A percentile compares a stretch with the other conserved stretches of the same genome.
These are phyloP conservation scores for Clitopilus passeckerianus DNA, from an alignment of 768 basidiomycete species.

Conservation along the genomic window DNA sequence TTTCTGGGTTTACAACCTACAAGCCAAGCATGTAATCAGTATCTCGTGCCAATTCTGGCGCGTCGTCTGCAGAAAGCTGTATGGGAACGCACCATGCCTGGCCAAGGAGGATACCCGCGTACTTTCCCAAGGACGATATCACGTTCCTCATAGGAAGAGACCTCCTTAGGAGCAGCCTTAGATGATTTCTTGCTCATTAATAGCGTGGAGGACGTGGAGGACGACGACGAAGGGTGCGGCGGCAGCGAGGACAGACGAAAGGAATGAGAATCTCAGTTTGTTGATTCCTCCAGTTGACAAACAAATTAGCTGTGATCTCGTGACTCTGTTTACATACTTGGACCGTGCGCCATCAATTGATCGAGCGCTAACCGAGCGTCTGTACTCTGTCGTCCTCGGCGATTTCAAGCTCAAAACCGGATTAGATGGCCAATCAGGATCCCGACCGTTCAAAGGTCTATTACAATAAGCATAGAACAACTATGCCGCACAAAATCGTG, in stretches of 20 bases:
- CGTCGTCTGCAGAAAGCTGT: neutral
- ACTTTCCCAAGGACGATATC: slow-evolving; percentile 92
- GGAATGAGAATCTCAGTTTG: neutral
- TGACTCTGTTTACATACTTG: neutral
- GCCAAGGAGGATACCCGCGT: slow-evolving; percentile 95
- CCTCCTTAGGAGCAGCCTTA: slow-evolving; percentile 33
- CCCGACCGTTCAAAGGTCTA: too few relatives aligned
- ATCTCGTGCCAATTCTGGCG: neutral
- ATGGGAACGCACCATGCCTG: slow-evolving; percentile 69
- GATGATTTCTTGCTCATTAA: slow-evolving; percentile 50
- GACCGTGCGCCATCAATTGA: slow-evolving; percentile 1
- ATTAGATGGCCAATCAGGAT: too few relatives aligned
- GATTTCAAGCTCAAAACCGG: too few relatives aligned
- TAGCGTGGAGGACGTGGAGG: neutral
- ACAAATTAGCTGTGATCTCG: neutral
- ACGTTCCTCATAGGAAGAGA: slow-evolving; percentile 56
- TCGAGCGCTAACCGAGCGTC: neutral
- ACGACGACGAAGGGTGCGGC: neutral
- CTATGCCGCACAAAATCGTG: too few relatives aligned
- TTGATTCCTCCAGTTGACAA: neutral
- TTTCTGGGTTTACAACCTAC: slow-evolving; percentile 78
- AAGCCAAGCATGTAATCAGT: slow-evolving; percentile 4
- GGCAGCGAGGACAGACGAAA: neutral
- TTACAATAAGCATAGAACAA: too few relatives aligned
- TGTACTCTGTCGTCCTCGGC: neutral